These are phyloP conservation scores for Suhomyces bolitotheri DNA, from an alignment of 1,139 yeast genomes.

Conservation along the genomic window DNA sequence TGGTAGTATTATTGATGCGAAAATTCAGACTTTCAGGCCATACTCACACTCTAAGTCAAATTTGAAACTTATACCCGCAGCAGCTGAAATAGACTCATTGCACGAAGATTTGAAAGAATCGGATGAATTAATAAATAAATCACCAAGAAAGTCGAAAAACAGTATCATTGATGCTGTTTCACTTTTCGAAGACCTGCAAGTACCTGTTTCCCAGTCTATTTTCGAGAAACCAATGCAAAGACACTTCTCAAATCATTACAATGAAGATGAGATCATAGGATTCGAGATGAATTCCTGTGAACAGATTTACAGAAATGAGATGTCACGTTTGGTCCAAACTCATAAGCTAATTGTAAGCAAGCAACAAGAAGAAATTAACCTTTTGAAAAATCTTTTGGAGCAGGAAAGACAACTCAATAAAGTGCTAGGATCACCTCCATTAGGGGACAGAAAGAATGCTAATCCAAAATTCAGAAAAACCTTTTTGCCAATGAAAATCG, in stretches of 20 bases:
- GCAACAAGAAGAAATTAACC: constrained; percentile 32
- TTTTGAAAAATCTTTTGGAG: constrained; percentile 25
- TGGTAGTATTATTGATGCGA: constrained; percentile 24
- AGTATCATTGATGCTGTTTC: constrained; percentile 5
- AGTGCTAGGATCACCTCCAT: not conserved
- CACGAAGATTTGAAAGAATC: not conserved
- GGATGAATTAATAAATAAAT: no score
- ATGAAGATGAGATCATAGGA: constrained; percentile 6
- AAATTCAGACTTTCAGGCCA: constrained; percentile 24
- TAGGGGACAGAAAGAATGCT: not conserved
- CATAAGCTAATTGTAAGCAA: constrained; percentile 27
- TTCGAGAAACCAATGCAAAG: no score
- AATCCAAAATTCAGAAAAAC: constrained; percentile 15
- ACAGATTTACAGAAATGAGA: constrained; percentile 24
- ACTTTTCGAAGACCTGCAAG: not conserved
- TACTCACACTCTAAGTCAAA: constrained; percentile 13
- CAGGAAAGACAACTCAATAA: constrained; percentile 21
- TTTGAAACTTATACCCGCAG: constrained; percentile 10
- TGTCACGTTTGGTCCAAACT: constrained; percentile 27
- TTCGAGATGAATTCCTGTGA: constrained; percentile 10
- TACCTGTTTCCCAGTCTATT: no score
- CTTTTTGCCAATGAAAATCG: constrained; percentile 25
- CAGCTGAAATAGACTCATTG: not conserved
- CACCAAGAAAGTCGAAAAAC: not conserved
- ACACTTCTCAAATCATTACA: not conserved